Conservation (phyloP, 2,329 filamentous ascomycete genomes). For the Fusarium sororula region DNA sequence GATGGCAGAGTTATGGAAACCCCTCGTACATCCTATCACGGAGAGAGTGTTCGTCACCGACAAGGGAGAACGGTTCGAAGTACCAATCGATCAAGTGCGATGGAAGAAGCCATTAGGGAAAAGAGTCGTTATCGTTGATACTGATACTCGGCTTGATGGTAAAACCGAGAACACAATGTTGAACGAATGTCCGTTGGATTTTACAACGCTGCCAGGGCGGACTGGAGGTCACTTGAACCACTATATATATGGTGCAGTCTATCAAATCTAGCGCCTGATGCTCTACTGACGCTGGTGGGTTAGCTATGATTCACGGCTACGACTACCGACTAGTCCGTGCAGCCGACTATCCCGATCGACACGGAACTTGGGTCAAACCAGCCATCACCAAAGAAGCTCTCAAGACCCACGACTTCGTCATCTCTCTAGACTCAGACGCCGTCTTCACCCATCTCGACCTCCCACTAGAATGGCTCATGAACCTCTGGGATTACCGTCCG, state of each 20-base stretch:
- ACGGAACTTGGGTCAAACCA: conserved; percentile 58
- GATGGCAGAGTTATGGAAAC: conserved; percentile 12
- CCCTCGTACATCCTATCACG: not conserved
- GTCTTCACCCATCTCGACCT: conserved; percentile 53
- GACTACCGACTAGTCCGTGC: conserved; percentile 58
- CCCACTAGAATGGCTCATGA: conserved; percentile 59
- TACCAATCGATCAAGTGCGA: not conserved
- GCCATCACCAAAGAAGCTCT: conserved; percentile 51
- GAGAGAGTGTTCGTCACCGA: conserved; percentile 10
- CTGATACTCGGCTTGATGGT: conserved; percentile 1
- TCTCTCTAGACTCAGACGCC: conserved; percentile 57
- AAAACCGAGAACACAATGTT: conserved; percentile 6
- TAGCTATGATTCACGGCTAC: conserved; percentile 56
- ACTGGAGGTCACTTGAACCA: conserved; percentile 32
- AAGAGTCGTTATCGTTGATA: not conserved
- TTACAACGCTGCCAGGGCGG: not conserved
- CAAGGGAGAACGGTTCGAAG: conserved; percentile 9
- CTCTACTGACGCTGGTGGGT: not conserved
- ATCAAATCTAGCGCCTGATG: rapidly evolving
- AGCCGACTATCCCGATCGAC: conserved; percentile 51
- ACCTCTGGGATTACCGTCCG: conserved; percentile 54
- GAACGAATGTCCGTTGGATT: not conserved
- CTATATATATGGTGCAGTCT: conserved; percentile 32
- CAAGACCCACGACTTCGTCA: conserved; percentile 51
- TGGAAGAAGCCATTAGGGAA: conserved; percentile 5